phyloP scores from a whole-genome alignment of 768 basidiomycete genomes.

The Lentinula lateritia region DNA sequence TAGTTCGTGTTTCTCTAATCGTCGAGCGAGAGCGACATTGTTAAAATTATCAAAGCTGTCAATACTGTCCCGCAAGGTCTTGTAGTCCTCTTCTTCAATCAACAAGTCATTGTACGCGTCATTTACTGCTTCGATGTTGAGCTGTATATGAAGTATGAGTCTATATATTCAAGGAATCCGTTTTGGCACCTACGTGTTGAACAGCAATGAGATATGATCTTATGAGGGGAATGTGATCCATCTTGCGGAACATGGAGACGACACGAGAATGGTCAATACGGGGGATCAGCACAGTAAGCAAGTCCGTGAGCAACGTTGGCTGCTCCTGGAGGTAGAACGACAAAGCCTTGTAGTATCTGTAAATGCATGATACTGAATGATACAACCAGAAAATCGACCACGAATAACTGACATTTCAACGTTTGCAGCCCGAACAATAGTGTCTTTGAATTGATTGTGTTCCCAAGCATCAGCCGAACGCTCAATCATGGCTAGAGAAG shows the following conservation, averaged over 20 bases:
- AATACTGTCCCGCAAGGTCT: slow-evolving; percentile 94
- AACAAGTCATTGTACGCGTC: slow-evolving; percentile 97
- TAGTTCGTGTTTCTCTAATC: slow-evolving; percentile 84
- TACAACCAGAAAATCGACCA: background rate
- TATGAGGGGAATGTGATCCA: slow-evolving; percentile 93
- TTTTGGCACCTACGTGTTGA: slow-evolving; percentile 56
- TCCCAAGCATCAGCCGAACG: slow-evolving; percentile 98
- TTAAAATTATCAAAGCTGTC: slow-evolving; percentile 99
- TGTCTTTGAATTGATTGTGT: slow-evolving; percentile 99
- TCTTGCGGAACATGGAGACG: slow-evolving; percentile 91
- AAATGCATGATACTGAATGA: background rate
- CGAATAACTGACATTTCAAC: slow-evolving; percentile 76
- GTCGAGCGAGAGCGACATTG: slow-evolving; percentile 77
- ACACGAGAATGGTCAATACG: slow-evolving; percentile 95
- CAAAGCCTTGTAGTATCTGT: slow-evolving; percentile 90
- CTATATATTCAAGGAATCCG: background rate
- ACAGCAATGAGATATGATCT: slow-evolving; percentile 96
- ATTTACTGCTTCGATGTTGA: slow-evolving; percentile 96
- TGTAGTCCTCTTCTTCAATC: slow-evolving; percentile 99
- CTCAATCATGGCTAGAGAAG: slow-evolving; percentile 98
- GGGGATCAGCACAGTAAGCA: slow-evolving; percentile 86
- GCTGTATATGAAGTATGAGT: slow-evolving; percentile 34
- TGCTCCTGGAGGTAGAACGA: slow-evolving; percentile 94
- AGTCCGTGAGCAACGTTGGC: slow-evolving; percentile 88
- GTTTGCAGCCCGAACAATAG: slow-evolving; percentile 93